These are phyloP conservation scores for Quercus tomentella DNA, from an alignment of 331 rosid genomes.

Conservation along the genomic window DNA sequence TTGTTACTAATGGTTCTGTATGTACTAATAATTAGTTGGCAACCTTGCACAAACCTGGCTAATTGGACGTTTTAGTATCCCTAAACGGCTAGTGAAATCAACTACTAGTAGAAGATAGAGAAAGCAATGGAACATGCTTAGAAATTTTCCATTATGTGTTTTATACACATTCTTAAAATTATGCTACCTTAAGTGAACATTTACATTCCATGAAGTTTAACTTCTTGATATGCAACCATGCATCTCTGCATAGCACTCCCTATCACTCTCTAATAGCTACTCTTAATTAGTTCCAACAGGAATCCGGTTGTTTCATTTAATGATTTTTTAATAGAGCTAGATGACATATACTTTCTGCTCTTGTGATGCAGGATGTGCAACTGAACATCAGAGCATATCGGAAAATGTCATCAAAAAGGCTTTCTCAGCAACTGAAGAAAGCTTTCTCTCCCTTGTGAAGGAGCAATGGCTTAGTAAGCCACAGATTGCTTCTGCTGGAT, in stretches of 20 bases:
- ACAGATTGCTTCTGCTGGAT: constrained; percentile 71
- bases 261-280: neutral
- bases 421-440: constrained; percentile 67
- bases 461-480: constrained; percentile 66
- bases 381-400: constrained; percentile 53
- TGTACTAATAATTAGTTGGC: constrained; percentile 1
- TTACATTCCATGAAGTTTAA: neutral
- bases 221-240: neutral
- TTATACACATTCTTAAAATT: neutral
- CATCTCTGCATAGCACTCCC: neutral
- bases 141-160: neutral
- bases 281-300: neutral
- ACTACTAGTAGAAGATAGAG: neutral
- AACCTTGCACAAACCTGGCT: neutral
- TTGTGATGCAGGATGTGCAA: constrained; percentile 50
- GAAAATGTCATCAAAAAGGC: constrained; percentile 65
- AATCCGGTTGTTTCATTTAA: neutral
- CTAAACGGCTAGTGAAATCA: neutral
- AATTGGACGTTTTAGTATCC: neutral
- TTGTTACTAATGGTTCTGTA: neutral
- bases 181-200: neutral
- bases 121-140: too few relatives aligned
- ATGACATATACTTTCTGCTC: neutral
- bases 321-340: neutral
- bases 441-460: constrained; percentile 66